Evolutionary conservation across 129 eudicot genomes (phyloP).

Genomic region (Centella asiatica): DNA sequence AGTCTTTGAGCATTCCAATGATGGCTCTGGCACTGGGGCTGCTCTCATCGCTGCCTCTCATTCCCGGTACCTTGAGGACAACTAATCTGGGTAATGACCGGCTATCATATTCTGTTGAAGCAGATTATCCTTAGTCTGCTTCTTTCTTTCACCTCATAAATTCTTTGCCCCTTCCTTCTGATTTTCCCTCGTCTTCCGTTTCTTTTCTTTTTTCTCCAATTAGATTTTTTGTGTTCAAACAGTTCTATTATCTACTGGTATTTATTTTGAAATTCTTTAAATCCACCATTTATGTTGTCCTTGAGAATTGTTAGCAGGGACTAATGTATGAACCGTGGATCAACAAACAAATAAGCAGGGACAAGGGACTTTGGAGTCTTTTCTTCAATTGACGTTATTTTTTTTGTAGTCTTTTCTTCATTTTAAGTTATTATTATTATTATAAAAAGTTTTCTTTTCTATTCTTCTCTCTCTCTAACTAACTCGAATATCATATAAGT

Average conservation of each 20-base stretch:
- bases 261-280: not conserved
- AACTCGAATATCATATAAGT: too few relatives aligned
- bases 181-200: not conserved
- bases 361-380: too few relatives aligned
- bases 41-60: slow-evolving; percentile 96
- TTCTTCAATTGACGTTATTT: too few relatives aligned
- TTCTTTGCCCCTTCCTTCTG: not conserved
- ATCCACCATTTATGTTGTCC: not conserved
- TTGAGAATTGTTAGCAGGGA: not conserved
- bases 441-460: too few relatives aligned
- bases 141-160: not conserved
- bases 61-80: slow-evolving; percentile 40
- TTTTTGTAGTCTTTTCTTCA: too few relatives aligned
- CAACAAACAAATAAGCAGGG: too few relatives aligned
- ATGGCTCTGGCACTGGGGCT: slow-evolving; percentile 92
- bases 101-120: not conserved
- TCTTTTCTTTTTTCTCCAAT: slow-evolving; percentile 8
- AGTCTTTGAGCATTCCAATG: slow-evolving; percentile 51
- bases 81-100: not conserved
- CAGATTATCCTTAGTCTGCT: not conserved
- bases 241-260: not conserved
- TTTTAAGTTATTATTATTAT: too few relatives aligned
- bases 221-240: not conserved
- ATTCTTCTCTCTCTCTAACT: too few relatives aligned
- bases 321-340: too few relatives aligned